phyloP scores from a whole-genome alignment of 1,284 basidiomycete species.

The Malassezia japonica region DNA sequence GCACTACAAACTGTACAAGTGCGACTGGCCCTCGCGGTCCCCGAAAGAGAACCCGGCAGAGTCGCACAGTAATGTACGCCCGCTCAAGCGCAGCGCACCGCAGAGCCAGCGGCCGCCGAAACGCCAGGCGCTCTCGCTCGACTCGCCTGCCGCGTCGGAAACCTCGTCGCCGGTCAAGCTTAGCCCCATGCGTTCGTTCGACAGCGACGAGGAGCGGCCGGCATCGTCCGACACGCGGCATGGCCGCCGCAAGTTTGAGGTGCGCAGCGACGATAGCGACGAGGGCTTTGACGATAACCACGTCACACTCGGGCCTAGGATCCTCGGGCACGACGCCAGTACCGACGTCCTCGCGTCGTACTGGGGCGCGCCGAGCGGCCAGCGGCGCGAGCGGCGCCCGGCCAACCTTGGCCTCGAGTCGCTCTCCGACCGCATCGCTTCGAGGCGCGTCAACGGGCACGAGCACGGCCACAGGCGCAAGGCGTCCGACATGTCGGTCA shows the following conservation, averaged over 20 bases:
- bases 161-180: slow-evolving; percentile 19
- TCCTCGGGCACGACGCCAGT: slow-evolving; percentile 44
- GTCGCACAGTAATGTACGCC: slow-evolving; percentile 9
- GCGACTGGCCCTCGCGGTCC: slow-evolving; percentile 36
- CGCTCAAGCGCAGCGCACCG: neutral
- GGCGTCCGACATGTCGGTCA: no score
- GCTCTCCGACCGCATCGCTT: neutral
- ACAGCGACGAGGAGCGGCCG: neutral
- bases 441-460: neutral
- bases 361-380: slow-evolving; percentile 43
- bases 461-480: neutral
- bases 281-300: neutral
- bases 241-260: slow-evolving; percentile 4
- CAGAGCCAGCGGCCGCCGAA: neutral
- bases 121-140: neutral
- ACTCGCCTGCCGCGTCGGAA: neutral
- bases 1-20: slow-evolving; percentile 46
- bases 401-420: neutral
- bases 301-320: slow-evolving; percentile 31
- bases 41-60: slow-evolving; percentile 15
- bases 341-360: slow-evolving; percentile 42
- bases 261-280: slow-evolving; percentile 12
- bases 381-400: slow-evolving; percentile 22
- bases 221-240: neutral
- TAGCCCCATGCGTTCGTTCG: slow-evolving; percentile 18